Evolutionary conservation across 2,329 filamentous ascomycete genomes (phyloP).

Genomic region (Alternaria gansuensis): DNA sequence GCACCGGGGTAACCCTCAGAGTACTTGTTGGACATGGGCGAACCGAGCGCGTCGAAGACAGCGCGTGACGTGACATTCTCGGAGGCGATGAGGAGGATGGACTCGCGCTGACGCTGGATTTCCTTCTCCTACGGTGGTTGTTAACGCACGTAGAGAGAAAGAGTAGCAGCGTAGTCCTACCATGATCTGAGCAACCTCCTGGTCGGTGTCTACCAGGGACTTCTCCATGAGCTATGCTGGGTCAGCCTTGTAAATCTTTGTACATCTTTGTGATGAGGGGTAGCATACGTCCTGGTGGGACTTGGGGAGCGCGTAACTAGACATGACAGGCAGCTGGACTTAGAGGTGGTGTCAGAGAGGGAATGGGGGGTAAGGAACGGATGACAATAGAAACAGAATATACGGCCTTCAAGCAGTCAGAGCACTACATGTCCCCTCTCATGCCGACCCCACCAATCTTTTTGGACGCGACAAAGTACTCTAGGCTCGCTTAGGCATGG

Average conservation of each 20-base stretch:
- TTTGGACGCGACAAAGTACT: conserved; percentile 35
- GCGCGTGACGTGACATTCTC: conserved; percentile 54
- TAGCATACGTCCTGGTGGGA: conserved; percentile 70
- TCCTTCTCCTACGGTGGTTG: conserved; percentile 74
- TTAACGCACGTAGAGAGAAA: conserved; percentile 17
- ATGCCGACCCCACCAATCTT: conserved; percentile 35
- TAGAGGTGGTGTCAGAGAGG: conserved; percentile 17
- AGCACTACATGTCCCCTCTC: conserved; percentile 13
- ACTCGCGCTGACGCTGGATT: conserved; percentile 96
- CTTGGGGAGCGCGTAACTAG: conserved; percentile 70
- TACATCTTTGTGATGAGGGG: conserved; percentile 27
- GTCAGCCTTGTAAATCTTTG: conserved; percentile 44
- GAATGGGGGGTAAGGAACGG: conserved; percentile 7
- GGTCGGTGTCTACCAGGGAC: conserved; percentile 88
- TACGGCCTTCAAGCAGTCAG: conserved; percentile 20
- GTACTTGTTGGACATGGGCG: conserved; percentile 82
- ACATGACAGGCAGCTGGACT: conserved; percentile 37
- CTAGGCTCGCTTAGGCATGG: conserved; percentile 34
- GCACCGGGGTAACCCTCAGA: conserved; percentile 97
- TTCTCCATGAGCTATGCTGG: conserved; percentile 87
- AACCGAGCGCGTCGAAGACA: conserved; percentile 61
- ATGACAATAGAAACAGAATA: conserved; percentile 12
- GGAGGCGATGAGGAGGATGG: conserved; percentile 71
- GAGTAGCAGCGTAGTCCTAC: conserved; percentile 61
- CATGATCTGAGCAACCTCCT: conserved; percentile 97